Base-by-base conservation (phyloP, 2,329 filamentous ascomycete genomes). In the Lachnellula willkommii region DNA sequence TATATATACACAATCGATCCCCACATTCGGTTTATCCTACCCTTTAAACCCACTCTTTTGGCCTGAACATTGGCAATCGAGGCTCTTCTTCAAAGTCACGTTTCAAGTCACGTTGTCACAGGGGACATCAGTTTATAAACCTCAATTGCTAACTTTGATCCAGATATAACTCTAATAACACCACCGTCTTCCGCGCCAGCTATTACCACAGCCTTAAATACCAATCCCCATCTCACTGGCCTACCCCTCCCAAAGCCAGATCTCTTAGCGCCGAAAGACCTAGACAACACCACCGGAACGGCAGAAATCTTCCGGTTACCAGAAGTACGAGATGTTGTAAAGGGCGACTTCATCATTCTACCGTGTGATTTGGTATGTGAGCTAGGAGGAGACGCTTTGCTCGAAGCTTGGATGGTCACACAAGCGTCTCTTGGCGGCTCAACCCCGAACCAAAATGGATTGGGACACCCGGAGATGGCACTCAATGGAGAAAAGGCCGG, bases 311-410 rank as follows among this genome's bases (percentile, higher is more conserved):
- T 99, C 52, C 84, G 92, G 9, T 78, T 96, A 8, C 87, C 89
- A 1, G 89, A 96, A 69, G 84, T 97, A 46, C 85, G 88, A 68
- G 77, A 79, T n/a, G 79, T 84, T 7, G 83, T 99, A 65, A 90
- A 83, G 53, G 84, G 85, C 12, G 90, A 99, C 72, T 97, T 99
- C 68, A 76, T 96, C 26, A 83, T 97, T 3, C 77, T 99, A 4
- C 93, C 94, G 0, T 99, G 94, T 72, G 94, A 99, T 70, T 77
- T 99, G 6, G 85, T 99, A 40, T 96, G 91, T 70, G 92, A 96
- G 68, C 76, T 97, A 15, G 86, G 88, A 2, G 92, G 91, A 12
- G 88, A 91, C 65, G 83, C 86, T 60, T 78, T 97, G 22, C 74
- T 95, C 2, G 90, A 96, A 71, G 84, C 92, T 58, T 99, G 94